phyloP scores from a whole-genome alignment of 1,284 basidiomycete genomes.

The Fomitopsis palustris region DNA sequence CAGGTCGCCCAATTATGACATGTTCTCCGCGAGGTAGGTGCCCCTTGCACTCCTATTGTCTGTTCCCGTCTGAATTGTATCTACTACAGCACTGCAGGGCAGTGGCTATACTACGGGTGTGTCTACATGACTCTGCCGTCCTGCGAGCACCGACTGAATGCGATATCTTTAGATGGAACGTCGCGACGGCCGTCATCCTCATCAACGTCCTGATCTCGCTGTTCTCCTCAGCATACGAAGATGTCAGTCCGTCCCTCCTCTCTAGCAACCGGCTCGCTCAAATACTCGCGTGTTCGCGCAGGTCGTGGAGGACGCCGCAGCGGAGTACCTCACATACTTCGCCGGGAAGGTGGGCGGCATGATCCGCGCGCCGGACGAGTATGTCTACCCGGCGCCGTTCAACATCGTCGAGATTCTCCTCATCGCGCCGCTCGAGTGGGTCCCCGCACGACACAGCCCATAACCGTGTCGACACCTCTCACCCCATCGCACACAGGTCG shows the following conservation, averaged over 20 bases:
- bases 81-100: slow-evolving; percentile 55
- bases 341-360: slow-evolving; percentile 79
- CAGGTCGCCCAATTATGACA: slow-evolving; percentile 80
- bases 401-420: slow-evolving; percentile 84
- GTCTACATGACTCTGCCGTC: slow-evolving; percentile 22
- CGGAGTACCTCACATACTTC: slow-evolving; percentile 88
- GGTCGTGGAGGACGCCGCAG: slow-evolving; percentile 62
- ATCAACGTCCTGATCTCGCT: slow-evolving; percentile 95
- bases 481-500: slow-evolving; percentile 32
- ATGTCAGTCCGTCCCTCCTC: slow-evolving; percentile 48
- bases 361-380: slow-evolving; percentile 83
- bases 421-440: slow-evolving; percentile 83
- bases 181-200: slow-evolving; percentile 82
- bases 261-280: background rate
- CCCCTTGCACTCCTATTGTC: background rate
- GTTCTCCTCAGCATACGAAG: slow-evolving; percentile 87
- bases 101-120: slow-evolving; percentile 80
- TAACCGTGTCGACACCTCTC: background rate
- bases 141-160: background rate
- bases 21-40: slow-evolving; percentile 50
- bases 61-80: background rate
- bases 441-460: slow-evolving; percentile 10
- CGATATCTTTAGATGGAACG: slow-evolving; percentile 67
- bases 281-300: slow-evolving; percentile 17
- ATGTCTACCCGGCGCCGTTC: slow-evolving; percentile 73